A percentile compares a stretch with the other conserved stretches of the same genome.
phyloP scores from a whole-genome alignment of 306 rosid species.

The Leucaena leucocephala region DNA sequence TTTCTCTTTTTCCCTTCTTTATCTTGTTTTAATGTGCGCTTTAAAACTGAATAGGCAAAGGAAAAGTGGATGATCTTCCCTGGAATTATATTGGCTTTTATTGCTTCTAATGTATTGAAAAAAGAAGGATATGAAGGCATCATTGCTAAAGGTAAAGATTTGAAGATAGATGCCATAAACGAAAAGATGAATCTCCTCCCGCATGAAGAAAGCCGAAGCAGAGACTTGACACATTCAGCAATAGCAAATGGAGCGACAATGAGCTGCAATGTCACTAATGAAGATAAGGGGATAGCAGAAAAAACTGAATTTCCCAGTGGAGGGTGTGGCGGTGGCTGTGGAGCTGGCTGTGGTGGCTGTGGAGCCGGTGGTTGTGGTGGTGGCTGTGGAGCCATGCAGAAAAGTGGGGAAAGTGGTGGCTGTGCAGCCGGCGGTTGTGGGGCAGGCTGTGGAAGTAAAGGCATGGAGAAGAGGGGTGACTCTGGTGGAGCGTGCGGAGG shows the following conservation, averaged over 20 bases:
- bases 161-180: conserved; percentile 36
- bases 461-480: conserved; percentile 29
- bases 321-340: conserved; percentile 10
- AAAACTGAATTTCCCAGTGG: conserved; percentile 44
- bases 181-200: conserved; percentile 21
- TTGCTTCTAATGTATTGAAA: conserved; percentile 49
- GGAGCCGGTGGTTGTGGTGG: background rate
- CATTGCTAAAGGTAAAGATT: conserved; percentile 39
- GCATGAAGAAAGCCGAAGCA: conserved; percentile 40
- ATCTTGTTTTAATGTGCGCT: background rate
- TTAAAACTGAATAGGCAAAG: conserved; percentile 58
- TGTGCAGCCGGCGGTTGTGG: conserved; percentile 53
- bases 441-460: conserved; percentile 38
- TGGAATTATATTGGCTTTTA: conserved; percentile 57
- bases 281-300: conserved; percentile 37
- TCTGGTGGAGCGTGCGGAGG: conserved; percentile 46
- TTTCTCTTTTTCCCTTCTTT: background rate
- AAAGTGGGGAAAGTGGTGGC: conserved; percentile 39
- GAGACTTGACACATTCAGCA: conserved; percentile 34
- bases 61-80: conserved; percentile 84
- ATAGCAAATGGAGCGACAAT: conserved; percentile 37
- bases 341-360: conserved; percentile 15
- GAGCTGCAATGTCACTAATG: conserved; percentile 39
- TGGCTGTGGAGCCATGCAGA: background rate
- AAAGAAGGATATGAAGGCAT: conserved; percentile 57